Percentiles rank a stretch among this genome's conserved stretches.
These are phyloP conservation scores for Austropuccinia psidii DNA, from an alignment of 1,284 basidiomycete genomes.

Conservation along the genomic window DNA sequence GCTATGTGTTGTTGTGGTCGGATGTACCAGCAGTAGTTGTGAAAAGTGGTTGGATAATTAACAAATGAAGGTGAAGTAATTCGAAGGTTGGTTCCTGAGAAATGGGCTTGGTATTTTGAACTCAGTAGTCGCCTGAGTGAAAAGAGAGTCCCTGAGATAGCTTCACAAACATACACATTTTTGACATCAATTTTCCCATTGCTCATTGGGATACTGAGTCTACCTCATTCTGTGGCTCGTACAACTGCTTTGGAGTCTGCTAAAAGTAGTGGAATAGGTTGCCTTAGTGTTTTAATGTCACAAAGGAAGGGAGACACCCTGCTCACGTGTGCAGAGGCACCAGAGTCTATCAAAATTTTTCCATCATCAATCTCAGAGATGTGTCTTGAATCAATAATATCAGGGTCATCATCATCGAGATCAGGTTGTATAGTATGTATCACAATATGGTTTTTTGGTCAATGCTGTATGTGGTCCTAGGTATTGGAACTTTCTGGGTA, in stretches of 20 bases:
- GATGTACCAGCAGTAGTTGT: background rate
- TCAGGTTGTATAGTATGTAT: no score
- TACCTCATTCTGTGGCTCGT: background rate
- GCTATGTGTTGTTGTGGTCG: no score
- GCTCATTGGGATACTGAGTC: background rate
- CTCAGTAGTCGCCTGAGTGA: background rate
- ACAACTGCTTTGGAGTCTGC: background rate
- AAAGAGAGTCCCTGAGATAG: background rate
- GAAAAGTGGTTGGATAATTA: background rate
- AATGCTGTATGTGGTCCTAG: no score
- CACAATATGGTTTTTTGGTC: no score
- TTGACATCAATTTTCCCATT: background rate
- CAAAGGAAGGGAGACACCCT: background rate
- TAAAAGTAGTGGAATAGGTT: background rate
- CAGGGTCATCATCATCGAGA: no score
- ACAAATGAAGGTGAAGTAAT: no score
- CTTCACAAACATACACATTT: background rate
- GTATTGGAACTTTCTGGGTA: no score
- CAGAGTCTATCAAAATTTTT: background rate
- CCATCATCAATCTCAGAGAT: no score
- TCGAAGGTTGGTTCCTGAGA: no score
- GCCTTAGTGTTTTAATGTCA: background rate
- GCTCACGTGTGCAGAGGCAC: background rate
- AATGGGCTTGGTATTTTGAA: no score
- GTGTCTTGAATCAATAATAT: no score